Conservation (phyloP, 2,329 filamentous ascomycete genomes). For the Fusarium metavorans region DNA sequence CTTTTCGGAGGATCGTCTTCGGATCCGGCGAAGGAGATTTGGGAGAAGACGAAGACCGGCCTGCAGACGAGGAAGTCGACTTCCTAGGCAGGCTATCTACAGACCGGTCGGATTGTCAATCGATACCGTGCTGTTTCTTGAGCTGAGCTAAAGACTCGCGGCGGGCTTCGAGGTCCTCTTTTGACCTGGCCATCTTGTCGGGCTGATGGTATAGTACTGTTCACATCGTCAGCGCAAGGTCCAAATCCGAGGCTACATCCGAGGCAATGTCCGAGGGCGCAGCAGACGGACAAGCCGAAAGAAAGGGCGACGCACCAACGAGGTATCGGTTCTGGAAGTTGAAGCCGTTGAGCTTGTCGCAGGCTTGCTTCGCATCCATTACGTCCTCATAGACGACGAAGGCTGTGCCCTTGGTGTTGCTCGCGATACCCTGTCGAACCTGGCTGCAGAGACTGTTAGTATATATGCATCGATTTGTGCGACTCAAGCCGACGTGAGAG, state of each 20-base stretch:
- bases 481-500: slow-evolving; percentile 11
- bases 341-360: slow-evolving; percentile 99
- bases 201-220: slow-evolving; percentile 73
- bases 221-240: slow-evolving; percentile 23
- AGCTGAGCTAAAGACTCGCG: slow-evolving; percentile 98
- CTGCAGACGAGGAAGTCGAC: slow-evolving; percentile 64
- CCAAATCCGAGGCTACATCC: background rate
- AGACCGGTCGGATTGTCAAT: slow-evolving; percentile 88
- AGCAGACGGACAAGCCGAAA: background rate
- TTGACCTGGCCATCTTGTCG: slow-evolving; percentile 81
- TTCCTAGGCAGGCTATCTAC: slow-evolving; percentile 62
- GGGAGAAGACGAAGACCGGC: slow-evolving; percentile 68
- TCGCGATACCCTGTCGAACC: slow-evolving; percentile 97
- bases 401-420: slow-evolving; percentile 96
- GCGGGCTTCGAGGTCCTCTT: slow-evolving; percentile 92
- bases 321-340: slow-evolving; percentile 99
- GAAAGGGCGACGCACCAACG: slow-evolving; percentile 76
- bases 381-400: slow-evolving; percentile 99
- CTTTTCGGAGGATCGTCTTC: slow-evolving; percentile 60
- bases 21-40: slow-evolving; percentile 54
- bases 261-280: slow-evolving; percentile 8
- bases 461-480: slow-evolving; percentile 14
- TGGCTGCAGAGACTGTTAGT: slow-evolving; percentile 70
- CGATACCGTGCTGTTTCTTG: slow-evolving; percentile 98
- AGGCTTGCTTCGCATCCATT: slow-evolving; percentile 97